A percentile compares a stretch with the other conserved stretches of the same genome.
Conservation (phyloP, 2,329 filamentous ascomycete genomes). For the Clarireedia sp. region DNA sequence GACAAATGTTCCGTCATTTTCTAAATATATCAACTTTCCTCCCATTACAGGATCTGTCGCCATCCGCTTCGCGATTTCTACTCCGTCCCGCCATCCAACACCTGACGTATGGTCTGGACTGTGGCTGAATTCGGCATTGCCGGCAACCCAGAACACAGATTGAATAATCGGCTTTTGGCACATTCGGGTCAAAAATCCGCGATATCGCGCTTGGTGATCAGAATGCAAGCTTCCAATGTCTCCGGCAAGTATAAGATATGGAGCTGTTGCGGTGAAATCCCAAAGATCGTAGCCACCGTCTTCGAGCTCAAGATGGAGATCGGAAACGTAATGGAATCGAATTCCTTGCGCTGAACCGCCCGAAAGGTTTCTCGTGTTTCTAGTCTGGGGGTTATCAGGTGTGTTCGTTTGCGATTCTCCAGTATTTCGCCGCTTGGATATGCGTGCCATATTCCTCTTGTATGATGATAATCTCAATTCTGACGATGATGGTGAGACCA, state of each 20-base stretch:
- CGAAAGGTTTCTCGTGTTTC: too few relatives aligned
- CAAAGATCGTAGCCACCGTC: background rate
- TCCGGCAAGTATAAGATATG: background rate
- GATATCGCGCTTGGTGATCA: background rate
- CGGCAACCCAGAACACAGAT: background rate
- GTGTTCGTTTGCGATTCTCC: too few relatives aligned
- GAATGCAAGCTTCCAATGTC: background rate
- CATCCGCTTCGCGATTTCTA: background rate
- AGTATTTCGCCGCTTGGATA: too few relatives aligned
- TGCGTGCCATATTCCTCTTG: too few relatives aligned
- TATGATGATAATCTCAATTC: too few relatives aligned
- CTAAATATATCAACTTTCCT: background rate
- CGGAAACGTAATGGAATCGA: slow-evolving; percentile 3
- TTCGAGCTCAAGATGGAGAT: slow-evolving; percentile 3
- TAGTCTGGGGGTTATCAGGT: too few relatives aligned
- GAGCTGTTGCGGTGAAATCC: background rate
- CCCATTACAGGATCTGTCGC: background rate
- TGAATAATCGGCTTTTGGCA: background rate
- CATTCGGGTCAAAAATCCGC: background rate
- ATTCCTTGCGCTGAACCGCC: background rate
- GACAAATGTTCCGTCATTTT: background rate
- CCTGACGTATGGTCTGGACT: too few relatives aligned
- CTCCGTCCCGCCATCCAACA: background rate
- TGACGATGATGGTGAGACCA: too few relatives aligned
- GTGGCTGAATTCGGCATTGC: background rate